Conservation (phyloP, 257 asterid species). For the Lycium barbarum region DNA sequence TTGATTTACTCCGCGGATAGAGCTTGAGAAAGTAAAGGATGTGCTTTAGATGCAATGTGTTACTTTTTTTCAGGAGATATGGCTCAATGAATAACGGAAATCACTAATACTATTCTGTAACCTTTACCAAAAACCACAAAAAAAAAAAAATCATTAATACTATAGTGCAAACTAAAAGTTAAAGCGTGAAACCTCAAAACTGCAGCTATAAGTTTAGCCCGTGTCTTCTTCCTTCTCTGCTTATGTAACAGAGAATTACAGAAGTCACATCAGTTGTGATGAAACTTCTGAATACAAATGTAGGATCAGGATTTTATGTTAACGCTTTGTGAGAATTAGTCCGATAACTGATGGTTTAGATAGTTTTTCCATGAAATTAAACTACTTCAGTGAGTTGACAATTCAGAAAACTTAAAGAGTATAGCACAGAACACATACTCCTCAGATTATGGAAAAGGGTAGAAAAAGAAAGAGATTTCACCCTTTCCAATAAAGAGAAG, state of each 20-base stretch:
- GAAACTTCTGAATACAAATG: conserved; percentile 1
- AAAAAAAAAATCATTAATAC: neutral
- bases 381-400: conserved; percentile 3
- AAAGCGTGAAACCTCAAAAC: neutral
- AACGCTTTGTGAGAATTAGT: neutral
- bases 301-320: neutral
- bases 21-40: neutral
- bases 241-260: neutral
- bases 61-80: neutral
- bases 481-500: neutral
- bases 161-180: neutral
- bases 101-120: too few species aligned
- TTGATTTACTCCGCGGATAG: neutral
- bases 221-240: conserved; percentile 6
- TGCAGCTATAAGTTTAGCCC: neutral
- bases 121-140: too few species aligned
- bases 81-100: conserved; percentile 12
- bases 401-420: neutral
- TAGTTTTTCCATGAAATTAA: neutral
- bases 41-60: conserved; percentile 15
- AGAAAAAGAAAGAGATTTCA: conserved; percentile 11
- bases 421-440: neutral
- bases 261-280: neutral
- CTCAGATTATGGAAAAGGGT: neutral
- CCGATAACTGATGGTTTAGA: neutral